Evolutionary conservation across 2,329 filamentous ascomycete species (phyloP), one percentile per base, ranked within the genome.

Genomic region (Microsporum canis): DNA sequence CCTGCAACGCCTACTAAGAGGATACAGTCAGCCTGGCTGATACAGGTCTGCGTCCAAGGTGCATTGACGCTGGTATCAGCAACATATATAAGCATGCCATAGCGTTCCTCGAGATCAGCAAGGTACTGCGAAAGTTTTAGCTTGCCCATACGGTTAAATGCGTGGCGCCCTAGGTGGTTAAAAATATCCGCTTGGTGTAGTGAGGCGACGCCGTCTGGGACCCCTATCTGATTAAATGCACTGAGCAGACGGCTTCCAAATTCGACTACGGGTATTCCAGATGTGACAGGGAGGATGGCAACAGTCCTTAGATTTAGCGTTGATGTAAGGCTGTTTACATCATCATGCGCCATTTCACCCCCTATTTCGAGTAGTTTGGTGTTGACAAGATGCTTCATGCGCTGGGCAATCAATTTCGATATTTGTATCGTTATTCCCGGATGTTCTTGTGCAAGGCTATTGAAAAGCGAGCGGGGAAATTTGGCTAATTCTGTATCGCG

Each of bases 371-470:
- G 82, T 14, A 89, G 76, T 1, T 90, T 88, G 67, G 91, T 87
- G 67, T 97, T 90, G 23, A 97, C 84, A 43, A 96, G 76, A 47
- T 89, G 84, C 63, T 92, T 82, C 94, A 99, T 97, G 2, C 94
- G 85, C 39, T 91, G 91, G 0, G 94, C 94, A 68, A 99, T 96
- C 67, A 99, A 94, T 73, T 97, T 99, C 1, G 94, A 97, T 33
- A 99, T 95, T 74, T 97, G 96, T 73, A 99, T 97, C 0, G 94
- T 97, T 69, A 99, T 99, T 49, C 91, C 95, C 3, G 94, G 94
- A 70, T 99, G 94, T 70, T 99, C 94, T 70, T 96, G 88, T 0
- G 94, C 94, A 59, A 99, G 82, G 70, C 94, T 99, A 78, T 99
- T 99, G 79, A 99, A 99, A 0, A 99, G 77, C 0, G 90, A 96